Conservation (phyloP, 441 rosid genomes). For the Flueggea neowawraea region DNA sequence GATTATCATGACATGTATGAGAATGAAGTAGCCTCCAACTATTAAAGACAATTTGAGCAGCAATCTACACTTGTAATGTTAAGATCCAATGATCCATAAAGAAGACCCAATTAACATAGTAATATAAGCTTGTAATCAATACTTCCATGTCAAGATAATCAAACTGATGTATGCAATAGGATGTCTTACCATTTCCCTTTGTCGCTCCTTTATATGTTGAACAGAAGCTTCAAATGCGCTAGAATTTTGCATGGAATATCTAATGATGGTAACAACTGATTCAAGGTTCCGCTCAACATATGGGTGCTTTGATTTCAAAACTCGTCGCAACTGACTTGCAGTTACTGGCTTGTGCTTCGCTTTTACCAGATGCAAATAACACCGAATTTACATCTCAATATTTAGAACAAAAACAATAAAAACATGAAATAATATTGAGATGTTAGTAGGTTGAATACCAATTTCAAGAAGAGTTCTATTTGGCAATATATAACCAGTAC, state of each 20-base stretch:
- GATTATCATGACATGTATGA: too few species aligned
- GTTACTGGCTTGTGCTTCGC: conserved; percentile 87
- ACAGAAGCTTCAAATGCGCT: conserved; percentile 61
- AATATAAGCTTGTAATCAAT: not conserved
- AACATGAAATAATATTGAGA: not conserved
- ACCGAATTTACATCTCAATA: conserved; percentile 11
- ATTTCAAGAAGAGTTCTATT: conserved; percentile 83
- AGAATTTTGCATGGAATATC: conserved; percentile 67
- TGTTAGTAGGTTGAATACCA: conserved; percentile 34
- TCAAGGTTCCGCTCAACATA: conserved; percentile 68
- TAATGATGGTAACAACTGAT: conserved; percentile 53
- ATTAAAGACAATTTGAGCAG: not conserved
- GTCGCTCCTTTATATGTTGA: conserved; percentile 42
- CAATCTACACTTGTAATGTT: not conserved
- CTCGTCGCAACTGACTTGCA: conserved; percentile 46
- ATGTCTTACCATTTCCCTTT: conserved; percentile 43
- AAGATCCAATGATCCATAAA: not conserved
- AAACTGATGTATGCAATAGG: not conserved
- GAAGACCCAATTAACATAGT: not conserved
- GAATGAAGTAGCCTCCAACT: too few species aligned
- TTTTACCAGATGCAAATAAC: conserved; percentile 28
- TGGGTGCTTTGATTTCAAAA: conserved; percentile 60
- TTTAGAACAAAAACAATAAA: conserved; percentile 2
- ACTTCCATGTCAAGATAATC: not conserved
- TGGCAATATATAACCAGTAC: conserved; percentile 90